phyloP scores from a whole-genome alignment of 192 early-diverging fungal genomes.

The Coemansia sp. region DNA sequence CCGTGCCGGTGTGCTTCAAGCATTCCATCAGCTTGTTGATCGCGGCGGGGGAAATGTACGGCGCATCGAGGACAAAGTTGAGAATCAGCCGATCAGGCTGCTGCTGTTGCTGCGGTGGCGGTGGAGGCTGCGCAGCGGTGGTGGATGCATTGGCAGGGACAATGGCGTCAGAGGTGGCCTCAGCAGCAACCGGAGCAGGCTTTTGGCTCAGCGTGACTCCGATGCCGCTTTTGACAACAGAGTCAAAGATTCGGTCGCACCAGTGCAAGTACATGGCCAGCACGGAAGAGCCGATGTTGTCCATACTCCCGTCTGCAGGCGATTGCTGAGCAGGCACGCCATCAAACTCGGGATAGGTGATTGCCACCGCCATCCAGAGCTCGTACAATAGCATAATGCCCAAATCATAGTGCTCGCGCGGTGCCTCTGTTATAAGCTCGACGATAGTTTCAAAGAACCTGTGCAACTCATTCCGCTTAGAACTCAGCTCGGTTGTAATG shows the following conservation, averaged over 20 bases:
- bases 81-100: slow-evolving; percentile 16
- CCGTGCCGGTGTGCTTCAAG: slow-evolving; percentile 16
- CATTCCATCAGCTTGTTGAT: slow-evolving; percentile 22
- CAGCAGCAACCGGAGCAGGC: slow-evolving; percentile 11
- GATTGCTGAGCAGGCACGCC: background rate
- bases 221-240: slow-evolving; percentile 18
- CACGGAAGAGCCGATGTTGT: slow-evolving; percentile 4
- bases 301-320: no score
- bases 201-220: slow-evolving; percentile 8
- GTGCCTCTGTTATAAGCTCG: slow-evolving; percentile 21
- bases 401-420: slow-evolving; percentile 26
- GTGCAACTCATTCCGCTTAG: slow-evolving; percentile 21
- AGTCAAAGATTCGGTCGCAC: slow-evolving; percentile 38
- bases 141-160: background rate
- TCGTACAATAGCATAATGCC: slow-evolving; percentile 37
- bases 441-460: slow-evolving; percentile 20
- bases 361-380: slow-evolving; percentile 44
- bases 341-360: slow-evolving; percentile 26
- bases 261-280: slow-evolving; percentile 38
- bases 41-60: slow-evolving; percentile 4
- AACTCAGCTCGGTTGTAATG: background rate
- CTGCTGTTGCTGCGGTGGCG: slow-evolving; percentile 4
- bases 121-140: background rate
- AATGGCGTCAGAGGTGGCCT: background rate
- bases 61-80: slow-evolving; percentile 36